Evolutionary conservation across 1,284 basidiomycete genomes (phyloP).

Genomic region (Paramarasmius palmivorus): DNA sequence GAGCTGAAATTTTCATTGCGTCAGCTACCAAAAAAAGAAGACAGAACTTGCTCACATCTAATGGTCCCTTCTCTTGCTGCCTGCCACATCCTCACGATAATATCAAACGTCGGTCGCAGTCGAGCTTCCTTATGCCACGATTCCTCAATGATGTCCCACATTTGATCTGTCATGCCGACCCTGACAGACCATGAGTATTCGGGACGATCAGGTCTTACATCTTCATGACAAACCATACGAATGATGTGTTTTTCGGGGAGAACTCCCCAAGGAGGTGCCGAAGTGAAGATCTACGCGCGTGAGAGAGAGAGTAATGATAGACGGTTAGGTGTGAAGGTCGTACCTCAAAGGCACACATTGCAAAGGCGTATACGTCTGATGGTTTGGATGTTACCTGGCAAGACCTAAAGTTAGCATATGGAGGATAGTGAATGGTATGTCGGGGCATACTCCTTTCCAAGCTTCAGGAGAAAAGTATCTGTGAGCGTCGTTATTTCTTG

Average conservation of each 20-base stretch:
- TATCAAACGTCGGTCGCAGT: constrained; percentile 13
- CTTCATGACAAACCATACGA: constrained; percentile 22
- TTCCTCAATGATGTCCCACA: constrained; percentile 26
- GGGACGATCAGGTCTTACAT: constrained; percentile 25
- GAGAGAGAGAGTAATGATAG: not conserved
- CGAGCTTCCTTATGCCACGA: constrained; percentile 25
- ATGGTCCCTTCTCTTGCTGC: not conserved
- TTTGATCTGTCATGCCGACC: constrained; percentile 20
- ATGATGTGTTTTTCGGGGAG: constrained; percentile 25
- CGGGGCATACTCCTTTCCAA: constrained; percentile 27
- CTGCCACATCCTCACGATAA: constrained; percentile 9
- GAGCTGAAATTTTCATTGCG: too few species aligned
- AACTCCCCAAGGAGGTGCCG: constrained; percentile 25
- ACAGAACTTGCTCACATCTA: not conserved
- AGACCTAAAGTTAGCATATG: not conserved
- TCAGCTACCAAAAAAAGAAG: too few species aligned
- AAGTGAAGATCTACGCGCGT: constrained; percentile 20
- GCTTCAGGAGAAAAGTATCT: constrained; percentile 28
- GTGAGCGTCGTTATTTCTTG: constrained; percentile 20
- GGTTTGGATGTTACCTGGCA: constrained; percentile 22
- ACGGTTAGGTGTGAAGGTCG: not conserved
- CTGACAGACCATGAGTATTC: constrained; percentile 14
- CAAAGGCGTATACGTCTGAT: constrained; percentile 29
- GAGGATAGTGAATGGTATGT: not conserved
- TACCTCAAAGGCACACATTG: constrained; percentile 27